Evolutionary conservation across 495 filamentous ascomycete species (phyloP), one percentile per base, ranked within the genome.

Genomic region (Neurospora hispaniola): DNA sequence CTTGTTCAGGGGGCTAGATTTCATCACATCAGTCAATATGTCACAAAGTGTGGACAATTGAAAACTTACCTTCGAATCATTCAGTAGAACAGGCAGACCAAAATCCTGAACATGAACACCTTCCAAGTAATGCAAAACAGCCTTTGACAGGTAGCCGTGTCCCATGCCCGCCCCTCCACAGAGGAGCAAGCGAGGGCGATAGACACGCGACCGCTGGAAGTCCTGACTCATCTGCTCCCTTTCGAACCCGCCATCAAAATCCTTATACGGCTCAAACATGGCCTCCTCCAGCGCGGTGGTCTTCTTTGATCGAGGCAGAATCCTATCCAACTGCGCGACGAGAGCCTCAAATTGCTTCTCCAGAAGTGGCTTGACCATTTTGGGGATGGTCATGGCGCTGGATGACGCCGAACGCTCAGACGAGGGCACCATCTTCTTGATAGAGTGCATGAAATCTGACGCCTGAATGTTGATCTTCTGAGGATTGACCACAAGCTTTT

Each of bases 391-490:
- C 6, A 89, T 86, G 72, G 95, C 94, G 10, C 89, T 90, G 20
- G 94, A 95, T 6, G 93, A 89, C 0, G 92, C 89, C 44, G 96
- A 92, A 42, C 96, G 86, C 78, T 98, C 93, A 1, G 95, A 97
- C 3, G 96, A 98, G 6, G 96, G 96, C 20, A 98, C 87, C 83
- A 98, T 93, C 79, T 95, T 97, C 81, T 97, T 97, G 79, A 96
- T 87, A 0, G 96, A 95, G 27, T 97, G 85, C 92, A 98, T 97
- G 79, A 99, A 98, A 79, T 99, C 96, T 74, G 94, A 94, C 16
- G 96, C 91, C 35, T 90, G 89, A 71, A 98, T 89, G 38, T 89
- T 89, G 75, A 99, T 95, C 73, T 87, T 92, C 70, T 88, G 88
- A 0, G 94, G 92, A 76, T 98, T 90, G 71, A 98, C 94, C 39